Evolutionary conservation across 768 basidiomycete genomes (phyloP), one percentile per base, ranked within the genome.

Genomic region (Collybiopsis confluens): DNA sequence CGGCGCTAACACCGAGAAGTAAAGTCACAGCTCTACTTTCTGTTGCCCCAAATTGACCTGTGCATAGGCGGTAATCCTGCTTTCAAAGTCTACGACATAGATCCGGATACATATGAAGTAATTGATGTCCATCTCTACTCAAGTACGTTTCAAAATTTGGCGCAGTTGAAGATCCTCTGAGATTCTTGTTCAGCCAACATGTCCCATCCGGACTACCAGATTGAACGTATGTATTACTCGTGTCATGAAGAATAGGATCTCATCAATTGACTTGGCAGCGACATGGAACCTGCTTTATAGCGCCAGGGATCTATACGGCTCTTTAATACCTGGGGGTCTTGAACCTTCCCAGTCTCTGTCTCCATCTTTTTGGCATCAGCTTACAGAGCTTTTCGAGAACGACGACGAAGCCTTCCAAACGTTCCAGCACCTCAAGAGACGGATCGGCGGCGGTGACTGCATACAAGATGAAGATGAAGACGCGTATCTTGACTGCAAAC

Each of bases 31-130:
- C 13, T 20, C 26, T 26, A 50, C 27, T 15, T 45, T 9, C 41
- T 33, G 7, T 18, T 4, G 35, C 53, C 13, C 16, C 28, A 7
- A 5, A 33, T 56, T 38, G 21, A 44, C 11, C 28, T 13, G 26
- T 27, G 18, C 8, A 7, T 52, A 83, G 81, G 70, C 54, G 79
- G 74, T 30, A 82, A 81, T 58, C 81, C 76, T 2, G 76, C 75
- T 11, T 84, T 78, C 69, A 78, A 79, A 48, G 65, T 83, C 0
- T 85, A 85, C 61, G 83, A 85, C 48, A 69, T 86, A 24, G 85
- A 86, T 60, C 81, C 82, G 2, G 82, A 82, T 55, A 83, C 82
- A 7, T 85, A 78, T 58, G 85, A 85, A 59, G 64, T 86, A 45
- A 80, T 85, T 77, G 83, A 86, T 56, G 68, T 73, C 3, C 70